Conservation (phyloP, 2,329 filamentous ascomycete genomes). For the Arthrinium phaeospermum region DNA sequence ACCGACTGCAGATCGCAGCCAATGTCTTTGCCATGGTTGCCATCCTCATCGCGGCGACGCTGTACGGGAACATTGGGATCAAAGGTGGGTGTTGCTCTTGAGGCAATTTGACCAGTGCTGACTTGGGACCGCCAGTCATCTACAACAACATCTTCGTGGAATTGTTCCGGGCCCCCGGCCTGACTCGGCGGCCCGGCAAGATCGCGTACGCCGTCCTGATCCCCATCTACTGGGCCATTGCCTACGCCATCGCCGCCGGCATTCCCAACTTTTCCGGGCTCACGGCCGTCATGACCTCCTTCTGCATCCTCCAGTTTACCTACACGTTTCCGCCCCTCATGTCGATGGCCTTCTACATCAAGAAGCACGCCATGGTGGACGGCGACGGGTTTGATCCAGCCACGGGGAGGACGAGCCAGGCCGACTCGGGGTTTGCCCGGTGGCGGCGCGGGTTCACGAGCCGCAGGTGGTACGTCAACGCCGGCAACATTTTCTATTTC, state of each 20-base stretch:
- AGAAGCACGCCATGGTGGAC: conserved; percentile 48
- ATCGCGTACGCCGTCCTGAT: conserved; percentile 55
- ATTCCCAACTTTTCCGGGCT: conserved; percentile 58
- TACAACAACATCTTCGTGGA: conserved; percentile 60
- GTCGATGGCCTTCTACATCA: conserved; percentile 50
- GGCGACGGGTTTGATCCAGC: conserved; percentile 31
- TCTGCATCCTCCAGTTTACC: conserved; percentile 63
- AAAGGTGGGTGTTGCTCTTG: conserved; percentile 40
- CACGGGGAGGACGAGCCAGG: conserved; percentile 30
- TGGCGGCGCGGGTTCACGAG: conserved; percentile 33
- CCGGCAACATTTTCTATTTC: conserved; percentile 33
- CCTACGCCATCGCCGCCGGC: conserved; percentile 59
- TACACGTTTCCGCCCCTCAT: conserved; percentile 63
- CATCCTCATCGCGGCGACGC: conserved; percentile 51
- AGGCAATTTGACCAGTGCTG: not conserved
- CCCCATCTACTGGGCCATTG: conserved; percentile 62
- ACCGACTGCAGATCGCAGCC: conserved; percentile 49
- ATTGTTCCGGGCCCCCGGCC: conserved; percentile 52
- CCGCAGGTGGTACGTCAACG: conserved; percentile 30
- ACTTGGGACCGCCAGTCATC: conserved; percentile 35
- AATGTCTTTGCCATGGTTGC: conserved; percentile 51
- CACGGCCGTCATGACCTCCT: conserved; percentile 55
- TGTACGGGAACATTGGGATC: conserved; percentile 61
- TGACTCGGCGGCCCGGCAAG: conserved; percentile 55
- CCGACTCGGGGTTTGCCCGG: conserved; percentile 30